Evolutionary conservation across 192 early-diverging fungal species (phyloP).

Genomic region (Podila minutissima): DNA sequence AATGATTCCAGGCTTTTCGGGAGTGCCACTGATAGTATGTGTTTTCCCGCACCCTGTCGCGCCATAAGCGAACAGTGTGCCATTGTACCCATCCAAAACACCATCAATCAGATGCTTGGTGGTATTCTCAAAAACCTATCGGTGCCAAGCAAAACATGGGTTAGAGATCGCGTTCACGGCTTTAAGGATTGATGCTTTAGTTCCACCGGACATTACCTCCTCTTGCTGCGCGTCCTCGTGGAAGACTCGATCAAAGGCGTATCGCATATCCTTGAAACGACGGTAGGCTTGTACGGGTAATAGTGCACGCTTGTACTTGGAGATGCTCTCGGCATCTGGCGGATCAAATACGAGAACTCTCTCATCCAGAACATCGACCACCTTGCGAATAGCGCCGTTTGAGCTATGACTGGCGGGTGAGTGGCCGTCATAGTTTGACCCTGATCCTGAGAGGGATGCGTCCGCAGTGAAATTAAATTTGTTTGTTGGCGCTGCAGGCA

Average conservation of each 20-base stretch:
- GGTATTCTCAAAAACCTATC: constrained; percentile 71
- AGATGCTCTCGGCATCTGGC: constrained; percentile 59
- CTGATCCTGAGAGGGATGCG: constrained; percentile 18
- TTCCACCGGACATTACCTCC: constrained; percentile 55
- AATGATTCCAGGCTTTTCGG: constrained; percentile 83
- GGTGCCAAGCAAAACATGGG: neutral
- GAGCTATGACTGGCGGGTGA: constrained; percentile 5
- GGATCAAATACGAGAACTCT: constrained; percentile 82
- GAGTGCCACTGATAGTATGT: constrained; percentile 74
- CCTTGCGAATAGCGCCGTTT: constrained; percentile 34
- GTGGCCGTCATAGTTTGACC: neutral
- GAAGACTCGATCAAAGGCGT: constrained; percentile 84
- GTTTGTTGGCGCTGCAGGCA: constrained; percentile 48
- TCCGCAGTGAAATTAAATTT: constrained; percentile 61
- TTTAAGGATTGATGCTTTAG: too few species aligned
- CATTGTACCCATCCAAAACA: constrained; percentile 84
- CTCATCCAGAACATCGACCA: constrained; percentile 73
- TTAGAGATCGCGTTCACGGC: neutral
- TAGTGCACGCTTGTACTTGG: constrained; percentile 45
- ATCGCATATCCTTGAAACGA: constrained; percentile 75
- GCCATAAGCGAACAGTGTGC: constrained; percentile 92
- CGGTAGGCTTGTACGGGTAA: constrained; percentile 69
- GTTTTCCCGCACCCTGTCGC: constrained; percentile 90
- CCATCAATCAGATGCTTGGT: constrained; percentile 72
- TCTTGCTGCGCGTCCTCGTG: constrained; percentile 72